Conservation (phyloP, 768 basidiomycete species). For the Mycena metata region DNA sequence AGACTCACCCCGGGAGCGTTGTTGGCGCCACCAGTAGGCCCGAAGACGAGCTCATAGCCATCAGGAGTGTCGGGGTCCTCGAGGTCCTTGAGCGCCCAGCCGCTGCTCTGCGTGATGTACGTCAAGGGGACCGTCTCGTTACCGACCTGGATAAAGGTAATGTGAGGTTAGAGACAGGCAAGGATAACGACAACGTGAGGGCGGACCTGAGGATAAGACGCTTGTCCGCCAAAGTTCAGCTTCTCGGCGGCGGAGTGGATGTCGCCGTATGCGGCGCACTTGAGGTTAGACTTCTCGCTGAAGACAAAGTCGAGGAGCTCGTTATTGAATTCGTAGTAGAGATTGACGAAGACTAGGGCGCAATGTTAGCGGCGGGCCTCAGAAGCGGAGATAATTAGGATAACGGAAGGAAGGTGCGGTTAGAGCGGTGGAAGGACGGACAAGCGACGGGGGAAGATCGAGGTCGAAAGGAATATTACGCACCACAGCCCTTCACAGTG, state of each 20-base stretch:
- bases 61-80: slow-evolving; percentile 56
- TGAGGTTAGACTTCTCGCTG: slow-evolving; percentile 58
- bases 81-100: slow-evolving; percentile 53
- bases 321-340: slow-evolving; percentile 66
- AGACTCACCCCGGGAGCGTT: slow-evolving; percentile 58
- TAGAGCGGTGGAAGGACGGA: slow-evolving; percentile 9
- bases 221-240: slow-evolving; percentile 60
- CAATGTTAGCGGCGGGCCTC: neutral
- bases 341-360: slow-evolving; percentile 59
- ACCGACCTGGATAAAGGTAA: slow-evolving; percentile 35
- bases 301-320: slow-evolving; percentile 54
- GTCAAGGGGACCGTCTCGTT: slow-evolving; percentile 43
- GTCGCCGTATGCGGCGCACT: slow-evolving; percentile 62
- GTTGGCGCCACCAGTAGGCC: slow-evolving; percentile 61
- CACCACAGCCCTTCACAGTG: slow-evolving; percentile 56
- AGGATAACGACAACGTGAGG: neutral
- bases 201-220: slow-evolving; percentile 47
- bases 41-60: slow-evolving; percentile 62
- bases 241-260: slow-evolving; percentile 60
- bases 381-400: neutral
- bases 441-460: too few species aligned
- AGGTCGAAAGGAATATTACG: slow-evolving; percentile 28
- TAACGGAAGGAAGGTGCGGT: neutral
- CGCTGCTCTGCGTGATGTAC: slow-evolving; percentile 60
- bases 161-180: neutral